Percentiles rank a stretch among this genome's conserved stretches.
Conservation (phyloP, 1,284 basidiomycete genomes). For the Ceratobasidium sp. region DNA sequence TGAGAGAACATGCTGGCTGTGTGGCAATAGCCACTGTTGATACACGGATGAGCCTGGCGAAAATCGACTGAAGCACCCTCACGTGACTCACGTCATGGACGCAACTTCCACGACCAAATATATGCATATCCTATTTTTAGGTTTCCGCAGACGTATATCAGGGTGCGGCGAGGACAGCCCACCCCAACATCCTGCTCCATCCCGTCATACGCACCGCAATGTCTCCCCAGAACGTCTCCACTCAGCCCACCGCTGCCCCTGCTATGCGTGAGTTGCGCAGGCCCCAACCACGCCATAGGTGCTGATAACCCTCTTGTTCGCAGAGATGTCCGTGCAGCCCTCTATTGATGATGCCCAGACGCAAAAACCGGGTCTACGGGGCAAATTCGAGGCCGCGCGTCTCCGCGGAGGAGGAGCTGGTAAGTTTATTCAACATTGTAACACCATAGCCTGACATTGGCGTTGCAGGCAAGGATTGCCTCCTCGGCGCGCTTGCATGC, state of each 20-base stretch:
- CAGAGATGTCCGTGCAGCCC: slow-evolving; percentile 43
- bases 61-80: slow-evolving; percentile 5
- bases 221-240: slow-evolving; percentile 33
- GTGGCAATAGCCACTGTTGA: slow-evolving; percentile 16
- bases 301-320: neutral
- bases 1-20: slow-evolving; percentile 33
- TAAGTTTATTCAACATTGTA: neutral
- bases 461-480: slow-evolving; percentile 43
- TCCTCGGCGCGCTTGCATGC: slow-evolving; percentile 40
- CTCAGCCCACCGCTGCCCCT: slow-evolving; percentile 33
- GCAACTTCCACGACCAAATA: slow-evolving; percentile 1
- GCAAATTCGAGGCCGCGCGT: slow-evolving; percentile 23
- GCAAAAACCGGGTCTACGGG: slow-evolving; percentile 37
- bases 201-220: slow-evolving; percentile 9
- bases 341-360: slow-evolving; percentile 40
- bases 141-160: neutral
- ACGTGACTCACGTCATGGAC: slow-evolving; percentile 29
- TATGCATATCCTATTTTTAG: slow-evolving; percentile 26
- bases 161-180: neutral
- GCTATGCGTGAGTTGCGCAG: slow-evolving; percentile 11
- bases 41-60: neutral
- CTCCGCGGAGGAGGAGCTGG: slow-evolving; percentile 44
- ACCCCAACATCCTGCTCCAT: neutral
- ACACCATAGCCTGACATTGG: neutral
- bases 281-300: neutral